Evolutionary conservation across 1,284 basidiomycete species (phyloP).

Genomic region (Ceratobasidium sp.): DNA sequence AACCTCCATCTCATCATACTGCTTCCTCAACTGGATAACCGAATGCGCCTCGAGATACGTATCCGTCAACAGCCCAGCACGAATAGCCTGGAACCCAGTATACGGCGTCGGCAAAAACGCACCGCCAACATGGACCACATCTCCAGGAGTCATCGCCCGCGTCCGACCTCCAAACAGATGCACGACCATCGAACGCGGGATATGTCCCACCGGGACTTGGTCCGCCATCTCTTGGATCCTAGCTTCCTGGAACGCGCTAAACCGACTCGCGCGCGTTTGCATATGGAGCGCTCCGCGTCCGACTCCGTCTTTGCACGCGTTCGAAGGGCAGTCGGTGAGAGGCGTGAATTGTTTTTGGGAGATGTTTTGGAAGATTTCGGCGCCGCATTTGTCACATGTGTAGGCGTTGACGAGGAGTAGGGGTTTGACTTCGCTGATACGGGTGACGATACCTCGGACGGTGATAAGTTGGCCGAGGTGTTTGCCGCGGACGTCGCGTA

Average conservation of each 20-base stretch:
- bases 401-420: constrained; percentile 98
- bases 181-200: constrained; percentile 97
- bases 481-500: constrained; percentile 88
- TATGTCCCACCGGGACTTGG: constrained; percentile 99
- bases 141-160: constrained; percentile 94
- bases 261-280: constrained; percentile 97
- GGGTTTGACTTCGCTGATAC: constrained; percentile 99
- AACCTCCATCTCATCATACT: constrained; percentile 94
- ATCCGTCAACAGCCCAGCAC: constrained; percentile 96
- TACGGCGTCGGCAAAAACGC: constrained; percentile 93
- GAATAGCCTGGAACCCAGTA: constrained; percentile 88
- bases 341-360: constrained; percentile 94
- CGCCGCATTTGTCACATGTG: constrained; percentile 98
- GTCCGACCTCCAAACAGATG: constrained; percentile 94
- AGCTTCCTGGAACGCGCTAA: constrained; percentile 98
- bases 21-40: constrained; percentile 96
- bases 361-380: constrained; percentile 99
- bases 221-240: constrained; percentile 99
- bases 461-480: constrained; percentile 95
- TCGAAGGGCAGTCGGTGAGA: constrained; percentile 87
- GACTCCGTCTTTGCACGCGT: constrained; percentile 83
- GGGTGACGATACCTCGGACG: constrained; percentile 97
- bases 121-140: constrained; percentile 93
- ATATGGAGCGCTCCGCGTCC: constrained; percentile 94
- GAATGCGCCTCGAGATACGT: constrained; percentile 96